These are phyloP conservation scores for Porodaedalea pini DNA, from an alignment of 1,284 basidiomycete species.

Conservation along the genomic window DNA sequence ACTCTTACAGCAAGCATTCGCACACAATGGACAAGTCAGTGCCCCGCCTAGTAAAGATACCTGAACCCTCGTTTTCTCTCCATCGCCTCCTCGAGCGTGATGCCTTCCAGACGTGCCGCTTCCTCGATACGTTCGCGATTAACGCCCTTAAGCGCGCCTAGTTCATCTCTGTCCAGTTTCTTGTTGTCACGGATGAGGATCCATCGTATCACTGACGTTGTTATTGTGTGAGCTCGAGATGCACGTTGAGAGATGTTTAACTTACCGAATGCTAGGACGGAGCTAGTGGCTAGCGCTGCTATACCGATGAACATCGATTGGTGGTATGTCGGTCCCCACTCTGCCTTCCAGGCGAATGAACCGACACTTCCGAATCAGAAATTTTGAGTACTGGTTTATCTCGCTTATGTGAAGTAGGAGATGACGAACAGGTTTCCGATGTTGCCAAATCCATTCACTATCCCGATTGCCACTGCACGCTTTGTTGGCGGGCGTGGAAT, in stretches of 20 bases:
- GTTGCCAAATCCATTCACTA: conserved; percentile 41
- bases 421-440: conserved; percentile 35
- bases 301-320: conserved; percentile 38
- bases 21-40: too few species aligned
- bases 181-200: conserved; percentile 36
- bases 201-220: conserved; percentile 32
- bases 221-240: not conserved
- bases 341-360: conserved; percentile 38
- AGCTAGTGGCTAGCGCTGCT: conserved; percentile 28
- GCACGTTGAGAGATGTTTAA: conserved; percentile 22
- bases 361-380: conserved; percentile 29
- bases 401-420: conserved; percentile 24
- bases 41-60: conserved; percentile 36
- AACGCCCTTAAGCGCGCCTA: conserved; percentile 31
- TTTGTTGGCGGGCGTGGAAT: conserved; percentile 64
- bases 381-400: not conserved
- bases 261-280: conserved; percentile 29
- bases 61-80: conserved; percentile 39
- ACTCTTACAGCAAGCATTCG: too few species aligned
- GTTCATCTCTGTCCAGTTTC: conserved; percentile 34
- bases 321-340: conserved; percentile 38
- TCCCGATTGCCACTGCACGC: conserved; percentile 44
- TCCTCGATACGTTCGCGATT: conserved; percentile 36
- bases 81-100: conserved; percentile 37
- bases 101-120: conserved; percentile 36